Percentiles rank a stretch among this genome's conserved stretches.
phyloP scores from a whole-genome alignment of 2,329 filamentous ascomycete genomes.

The Venturia asperata region DNA sequence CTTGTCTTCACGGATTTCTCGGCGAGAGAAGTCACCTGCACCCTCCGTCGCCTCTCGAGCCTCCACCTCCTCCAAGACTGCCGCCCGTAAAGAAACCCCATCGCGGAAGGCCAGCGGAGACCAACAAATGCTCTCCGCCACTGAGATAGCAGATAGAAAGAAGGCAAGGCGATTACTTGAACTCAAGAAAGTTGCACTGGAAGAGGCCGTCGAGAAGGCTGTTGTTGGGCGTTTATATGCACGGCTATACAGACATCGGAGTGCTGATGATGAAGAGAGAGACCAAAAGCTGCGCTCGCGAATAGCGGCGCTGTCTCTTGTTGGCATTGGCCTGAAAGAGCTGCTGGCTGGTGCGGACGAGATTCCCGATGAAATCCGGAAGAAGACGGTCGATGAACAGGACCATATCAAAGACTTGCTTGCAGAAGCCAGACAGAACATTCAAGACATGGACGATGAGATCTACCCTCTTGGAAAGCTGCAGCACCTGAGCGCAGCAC shows the following conservation, averaged over 20 bases:
- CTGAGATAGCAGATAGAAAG: slow-evolving; percentile 75
- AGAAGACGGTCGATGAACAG: slow-evolving; percentile 46
- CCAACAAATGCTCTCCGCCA: slow-evolving; percentile 77
- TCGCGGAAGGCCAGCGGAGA: slow-evolving; percentile 30
- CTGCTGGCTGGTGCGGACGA: slow-evolving; percentile 52
- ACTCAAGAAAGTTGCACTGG: slow-evolving; percentile 65
- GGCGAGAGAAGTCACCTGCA: slow-evolving; percentile 54
- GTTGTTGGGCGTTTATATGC: slow-evolving; percentile 77
- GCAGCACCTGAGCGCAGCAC: slow-evolving; percentile 76
- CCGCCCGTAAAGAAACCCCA: slow-evolving; percentile 4
- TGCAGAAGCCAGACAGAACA: slow-evolving; percentile 56
- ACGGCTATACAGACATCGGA: slow-evolving; percentile 84
- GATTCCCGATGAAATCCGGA: slow-evolving; percentile 48
- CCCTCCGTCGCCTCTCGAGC: slow-evolving; percentile 51
- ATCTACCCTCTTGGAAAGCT: slow-evolving; percentile 87
- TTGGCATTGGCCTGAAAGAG: slow-evolving; percentile 83
- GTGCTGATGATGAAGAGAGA: slow-evolving; percentile 85
- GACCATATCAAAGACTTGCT: slow-evolving; percentile 68
- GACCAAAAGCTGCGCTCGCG: slow-evolving; percentile 93
- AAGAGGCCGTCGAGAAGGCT: slow-evolving; percentile 85
- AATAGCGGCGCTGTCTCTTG: slow-evolving; percentile 80
- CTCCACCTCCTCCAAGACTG: slow-evolving; percentile 37
- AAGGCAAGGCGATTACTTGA: slow-evolving; percentile 72
- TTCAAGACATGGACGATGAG: slow-evolving; percentile 77
- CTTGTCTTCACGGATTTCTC: slow-evolving; percentile 63